Evolutionary conservation across 495 filamentous ascomycete species (phyloP).

Genomic region (Penicillium soppii): DNA sequence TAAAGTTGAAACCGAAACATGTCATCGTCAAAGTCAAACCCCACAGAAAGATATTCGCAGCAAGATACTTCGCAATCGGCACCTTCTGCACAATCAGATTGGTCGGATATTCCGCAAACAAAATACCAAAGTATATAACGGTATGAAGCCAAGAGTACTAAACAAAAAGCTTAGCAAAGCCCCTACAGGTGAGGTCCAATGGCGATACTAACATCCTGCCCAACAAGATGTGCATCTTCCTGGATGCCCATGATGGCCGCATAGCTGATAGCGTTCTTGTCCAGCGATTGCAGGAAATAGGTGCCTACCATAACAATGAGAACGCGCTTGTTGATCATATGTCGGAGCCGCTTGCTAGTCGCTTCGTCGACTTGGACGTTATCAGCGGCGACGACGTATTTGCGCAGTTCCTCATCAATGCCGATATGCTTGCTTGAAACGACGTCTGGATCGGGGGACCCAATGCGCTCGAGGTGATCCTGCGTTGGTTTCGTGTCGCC

Average conservation of each 20-base stretch:
- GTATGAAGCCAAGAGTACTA: slow-evolving; percentile 41
- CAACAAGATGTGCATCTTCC: slow-evolving; percentile 37
- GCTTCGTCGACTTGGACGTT: slow-evolving; percentile 39
- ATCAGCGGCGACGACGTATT: neutral
- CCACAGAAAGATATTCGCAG: slow-evolving; percentile 55
- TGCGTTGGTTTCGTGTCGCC: neutral
- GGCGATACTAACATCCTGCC: slow-evolving; percentile 35
- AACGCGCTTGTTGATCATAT: slow-evolving; percentile 42
- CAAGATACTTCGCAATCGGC: slow-evolving; percentile 51
- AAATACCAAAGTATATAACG: slow-evolving; percentile 37
- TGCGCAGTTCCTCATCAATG: neutral
- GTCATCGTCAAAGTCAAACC: slow-evolving; percentile 46
- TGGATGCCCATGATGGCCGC: slow-evolving; percentile 59
- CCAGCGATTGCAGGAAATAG: slow-evolving; percentile 63
- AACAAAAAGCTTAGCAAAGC: neutral
- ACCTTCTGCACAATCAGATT: slow-evolving; percentile 45
- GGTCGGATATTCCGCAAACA: slow-evolving; percentile 44
- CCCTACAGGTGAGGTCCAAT: neutral
- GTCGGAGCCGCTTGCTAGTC: slow-evolving; percentile 38
- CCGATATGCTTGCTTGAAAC: neutral
- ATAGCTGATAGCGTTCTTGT: slow-evolving; percentile 60
- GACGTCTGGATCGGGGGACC: neutral
- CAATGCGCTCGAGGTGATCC: neutral
- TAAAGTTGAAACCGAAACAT: slow-evolving; percentile 50
- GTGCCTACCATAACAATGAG: slow-evolving; percentile 30